These are phyloP conservation scores for Exophiala sp. DNA, from an alignment of 2,329 filamentous ascomycete genomes.

Conservation along the genomic window DNA sequence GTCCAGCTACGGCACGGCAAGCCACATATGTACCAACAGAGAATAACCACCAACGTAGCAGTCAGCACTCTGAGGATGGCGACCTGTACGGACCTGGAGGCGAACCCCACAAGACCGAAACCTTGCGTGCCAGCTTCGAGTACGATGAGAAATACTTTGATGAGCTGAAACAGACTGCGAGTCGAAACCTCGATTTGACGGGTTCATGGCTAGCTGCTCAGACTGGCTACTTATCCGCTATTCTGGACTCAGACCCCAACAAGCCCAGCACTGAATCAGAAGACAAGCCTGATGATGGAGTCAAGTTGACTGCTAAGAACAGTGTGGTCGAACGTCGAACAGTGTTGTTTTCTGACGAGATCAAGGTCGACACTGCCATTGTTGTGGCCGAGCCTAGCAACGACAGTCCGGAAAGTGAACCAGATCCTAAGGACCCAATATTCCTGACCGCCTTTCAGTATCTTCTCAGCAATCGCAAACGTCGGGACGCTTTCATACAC, in stretches of 20 bases:
- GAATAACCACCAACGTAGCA: background rate
- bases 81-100: slow-evolving; percentile 25
- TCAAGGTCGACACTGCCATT: slow-evolving; percentile 10
- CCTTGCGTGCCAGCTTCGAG: slow-evolving; percentile 52
- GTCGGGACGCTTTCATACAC: slow-evolving; percentile 77
- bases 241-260: slow-evolving; percentile 54
- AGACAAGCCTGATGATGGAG: slow-evolving; percentile 35
- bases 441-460: slow-evolving; percentile 87
- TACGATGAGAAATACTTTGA: slow-evolving; percentile 72
- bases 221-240: slow-evolving; percentile 67
- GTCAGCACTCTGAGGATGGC: slow-evolving; percentile 20
- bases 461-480: slow-evolving; percentile 62
- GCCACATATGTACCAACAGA: slow-evolving; percentile 15
- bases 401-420: slow-evolving; percentile 44
- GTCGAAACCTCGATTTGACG: slow-evolving; percentile 78
- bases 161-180: slow-evolving; percentile 67
- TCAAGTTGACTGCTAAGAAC: slow-evolving; percentile 8
- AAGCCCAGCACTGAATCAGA: slow-evolving; percentile 14
- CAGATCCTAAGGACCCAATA: slow-evolving; percentile 61
- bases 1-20: slow-evolving; percentile 62
- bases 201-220: slow-evolving; percentile 83
- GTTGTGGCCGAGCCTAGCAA: slow-evolving; percentile 36
- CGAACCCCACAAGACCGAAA: slow-evolving; percentile 23
- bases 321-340: slow-evolving; percentile 6
- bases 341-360: slow-evolving; percentile 7